Conservation (phyloP, 805 yeast genomes). For the Metschnikowia kofuensis region DNA sequence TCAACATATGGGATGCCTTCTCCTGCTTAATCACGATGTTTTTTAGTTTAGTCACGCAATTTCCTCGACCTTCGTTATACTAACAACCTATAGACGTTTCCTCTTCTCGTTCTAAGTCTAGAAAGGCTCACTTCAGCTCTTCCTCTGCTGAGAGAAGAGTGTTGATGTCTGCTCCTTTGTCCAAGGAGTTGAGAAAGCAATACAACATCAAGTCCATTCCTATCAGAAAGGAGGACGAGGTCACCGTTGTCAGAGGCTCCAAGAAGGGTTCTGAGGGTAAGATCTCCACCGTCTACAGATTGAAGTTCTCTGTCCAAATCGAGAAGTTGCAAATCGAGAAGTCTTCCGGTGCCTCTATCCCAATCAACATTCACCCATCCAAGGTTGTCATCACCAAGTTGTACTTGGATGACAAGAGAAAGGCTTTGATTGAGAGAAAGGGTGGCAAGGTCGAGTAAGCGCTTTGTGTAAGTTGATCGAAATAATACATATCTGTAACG, state of each 20-base stretch:
- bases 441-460: slow-evolving; percentile 93
- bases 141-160: slow-evolving; percentile 94
- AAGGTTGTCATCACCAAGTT: slow-evolving; percentile 98
- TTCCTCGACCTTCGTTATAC: slow-evolving; percentile 17
- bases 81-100: slow-evolving; percentile 78
- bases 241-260: slow-evolving; percentile 95
- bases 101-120: slow-evolving; percentile 97
- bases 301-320: slow-evolving; percentile 93
- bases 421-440: slow-evolving; percentile 94
- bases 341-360: slow-evolving; percentile 96
- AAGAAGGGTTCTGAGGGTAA: slow-evolving; percentile 99
- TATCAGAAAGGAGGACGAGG: slow-evolving; percentile 97
- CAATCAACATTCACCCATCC: slow-evolving; percentile 97
- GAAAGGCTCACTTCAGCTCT: slow-evolving; percentile 99
- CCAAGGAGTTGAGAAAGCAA: slow-evolving; percentile 97
- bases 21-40: too few species aligned
- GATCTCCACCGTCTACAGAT: slow-evolving; percentile 97
- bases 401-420: slow-evolving; percentile 98
- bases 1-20: too few species aligned
- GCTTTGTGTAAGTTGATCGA: slow-evolving; percentile 22
- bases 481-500: slow-evolving; percentile 18
- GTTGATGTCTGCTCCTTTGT: slow-evolving; percentile 96
- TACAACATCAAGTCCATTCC: slow-evolving; percentile 95
- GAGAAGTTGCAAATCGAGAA: slow-evolving; percentile 97
- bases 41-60: too few species aligned